Evolutionary conservation across 2,329 filamentous ascomycete genomes (phyloP).

Genomic region (Furcasterigmium furcatum): DNA sequence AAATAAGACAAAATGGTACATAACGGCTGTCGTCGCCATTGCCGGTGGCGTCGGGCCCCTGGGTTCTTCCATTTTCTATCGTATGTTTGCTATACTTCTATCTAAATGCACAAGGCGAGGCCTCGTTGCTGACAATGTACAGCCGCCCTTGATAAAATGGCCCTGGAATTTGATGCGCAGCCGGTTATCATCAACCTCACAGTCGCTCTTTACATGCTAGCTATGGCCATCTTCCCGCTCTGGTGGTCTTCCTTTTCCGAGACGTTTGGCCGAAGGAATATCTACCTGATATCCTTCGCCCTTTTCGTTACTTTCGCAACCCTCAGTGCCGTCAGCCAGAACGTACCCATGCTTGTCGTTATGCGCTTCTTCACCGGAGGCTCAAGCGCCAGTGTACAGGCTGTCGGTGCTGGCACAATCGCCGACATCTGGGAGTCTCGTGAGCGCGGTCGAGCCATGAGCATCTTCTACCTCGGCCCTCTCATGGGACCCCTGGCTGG

Average conservation of each 20-base stretch:
- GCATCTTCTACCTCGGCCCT: constrained; percentile 77
- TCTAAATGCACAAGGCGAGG: not conserved
- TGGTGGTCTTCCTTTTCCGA: constrained; percentile 88
- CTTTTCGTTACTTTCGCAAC: constrained; percentile 71
- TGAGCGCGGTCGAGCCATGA: constrained; percentile 77
- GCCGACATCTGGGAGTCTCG: constrained; percentile 74
- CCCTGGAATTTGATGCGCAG: constrained; percentile 57
- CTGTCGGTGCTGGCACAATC: constrained; percentile 80
- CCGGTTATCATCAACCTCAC: constrained; percentile 70
- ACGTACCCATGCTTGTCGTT: constrained; percentile 73
- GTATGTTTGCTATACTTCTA: constrained; percentile 41
- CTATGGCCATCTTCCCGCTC: constrained; percentile 79
- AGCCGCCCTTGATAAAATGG: constrained; percentile 68
- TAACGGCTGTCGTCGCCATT: constrained; percentile 74
- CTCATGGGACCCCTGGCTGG: constrained; percentile 58
- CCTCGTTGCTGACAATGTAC: not conserved
- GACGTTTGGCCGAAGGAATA: constrained; percentile 66
- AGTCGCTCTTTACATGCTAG: constrained; percentile 77
- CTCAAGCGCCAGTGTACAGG: constrained; percentile 75
- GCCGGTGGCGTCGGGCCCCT: constrained; percentile 77
- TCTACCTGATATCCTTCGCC: constrained; percentile 73
- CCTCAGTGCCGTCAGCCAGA: constrained; percentile 64
- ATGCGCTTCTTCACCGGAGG: constrained; percentile 74
- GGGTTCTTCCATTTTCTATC: constrained; percentile 81
- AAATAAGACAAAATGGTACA: constrained; percentile 75